Conservation (phyloP, 768 basidiomycete genomes). For the Fomitopsis pulvina region DNA sequence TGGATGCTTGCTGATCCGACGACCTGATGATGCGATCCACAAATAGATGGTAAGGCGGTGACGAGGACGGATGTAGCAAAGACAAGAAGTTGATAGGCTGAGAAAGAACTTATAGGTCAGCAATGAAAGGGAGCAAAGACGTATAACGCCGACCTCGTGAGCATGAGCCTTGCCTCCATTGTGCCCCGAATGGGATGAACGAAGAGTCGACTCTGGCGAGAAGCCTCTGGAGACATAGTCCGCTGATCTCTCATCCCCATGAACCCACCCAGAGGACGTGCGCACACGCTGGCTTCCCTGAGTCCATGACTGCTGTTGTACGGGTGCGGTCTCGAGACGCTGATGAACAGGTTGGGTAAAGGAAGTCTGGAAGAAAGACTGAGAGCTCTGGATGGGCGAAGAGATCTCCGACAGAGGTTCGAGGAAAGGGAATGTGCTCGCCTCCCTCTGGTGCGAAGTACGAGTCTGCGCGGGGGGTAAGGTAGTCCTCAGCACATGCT, state of each 20-base stretch:
- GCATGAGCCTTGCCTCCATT: constrained; percentile 21
- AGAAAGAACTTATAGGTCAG: not conserved
- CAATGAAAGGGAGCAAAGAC: not conserved
- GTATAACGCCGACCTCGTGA: constrained; percentile 43
- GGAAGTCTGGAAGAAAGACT: constrained; percentile 21
- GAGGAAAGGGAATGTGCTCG: constrained; percentile 34
- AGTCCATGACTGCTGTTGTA: constrained; percentile 18
- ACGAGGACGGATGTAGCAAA: constrained; percentile 77
- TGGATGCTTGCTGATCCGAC: constrained; percentile 86
- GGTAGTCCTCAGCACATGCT: constrained; percentile 5
- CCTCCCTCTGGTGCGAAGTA: constrained; percentile 6
- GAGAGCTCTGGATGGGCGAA: constrained; percentile 29
- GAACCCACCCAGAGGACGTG: constrained; percentile 21
- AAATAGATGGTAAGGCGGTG: constrained; percentile 77
- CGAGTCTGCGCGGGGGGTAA: constrained; percentile 1
- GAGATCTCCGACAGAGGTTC: constrained; percentile 46
- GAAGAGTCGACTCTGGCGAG: constrained; percentile 11
- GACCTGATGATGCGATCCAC: constrained; percentile 83
- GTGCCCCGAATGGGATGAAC: constrained; percentile 8
- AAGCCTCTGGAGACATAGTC: constrained; percentile 1
- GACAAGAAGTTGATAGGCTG: constrained; percentile 89
- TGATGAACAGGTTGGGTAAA: constrained; percentile 32
- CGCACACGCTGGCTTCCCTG: constrained; percentile 15
- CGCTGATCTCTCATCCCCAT: constrained; percentile 14
- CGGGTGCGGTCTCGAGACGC: constrained; percentile 17